Evolutionary conservation across 108 stramenopile species (phyloP).

Genomic region (Parmales sp.): DNA sequence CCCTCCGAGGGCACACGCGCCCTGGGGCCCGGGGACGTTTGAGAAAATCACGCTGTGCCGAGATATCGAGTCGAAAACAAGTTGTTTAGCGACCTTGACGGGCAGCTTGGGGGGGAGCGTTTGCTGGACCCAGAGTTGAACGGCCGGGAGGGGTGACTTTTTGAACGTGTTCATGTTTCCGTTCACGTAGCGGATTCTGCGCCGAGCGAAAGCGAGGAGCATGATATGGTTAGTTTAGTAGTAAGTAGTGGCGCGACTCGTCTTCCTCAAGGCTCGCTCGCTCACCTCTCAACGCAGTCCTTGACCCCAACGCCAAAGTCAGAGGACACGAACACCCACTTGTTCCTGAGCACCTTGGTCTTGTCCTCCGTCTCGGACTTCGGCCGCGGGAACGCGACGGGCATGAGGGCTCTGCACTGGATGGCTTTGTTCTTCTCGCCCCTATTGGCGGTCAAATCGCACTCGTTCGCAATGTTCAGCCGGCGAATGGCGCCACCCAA

Average conservation of each 20-base stretch:
- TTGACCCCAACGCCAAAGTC: not conserved
- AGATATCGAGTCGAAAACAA: constrained; percentile 18
- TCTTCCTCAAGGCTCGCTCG: too few relatives aligned
- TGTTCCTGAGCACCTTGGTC: not conserved
- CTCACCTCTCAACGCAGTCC: not conserved
- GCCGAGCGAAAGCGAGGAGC: too few relatives aligned
- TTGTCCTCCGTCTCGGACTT: not conserved
- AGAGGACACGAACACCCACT: constrained; percentile 5
- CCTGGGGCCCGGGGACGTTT: constrained; percentile 21
- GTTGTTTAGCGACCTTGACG: not conserved
- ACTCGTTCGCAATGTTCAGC: not conserved
- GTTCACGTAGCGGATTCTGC: not conserved
- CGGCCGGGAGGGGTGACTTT: constrained; percentile 3
- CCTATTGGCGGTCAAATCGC: not conserved
- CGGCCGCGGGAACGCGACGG: constrained; percentile 2
- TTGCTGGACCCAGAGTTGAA: constrained; percentile 21
- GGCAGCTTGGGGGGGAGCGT: constrained; percentile 15
- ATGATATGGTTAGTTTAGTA: too few relatives aligned
- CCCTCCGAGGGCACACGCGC: not conserved
- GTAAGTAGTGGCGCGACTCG: too few relatives aligned
- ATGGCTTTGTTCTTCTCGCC: not conserved
- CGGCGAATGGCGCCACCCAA: not conserved
- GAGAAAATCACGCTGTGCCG: constrained; percentile 23
- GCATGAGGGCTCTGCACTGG: constrained; percentile 1
- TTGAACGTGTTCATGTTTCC: constrained; percentile 7